Base-by-base conservation (phyloP, 2,329 filamentous ascomycete species). In the Botrytis elliptica region DNA sequence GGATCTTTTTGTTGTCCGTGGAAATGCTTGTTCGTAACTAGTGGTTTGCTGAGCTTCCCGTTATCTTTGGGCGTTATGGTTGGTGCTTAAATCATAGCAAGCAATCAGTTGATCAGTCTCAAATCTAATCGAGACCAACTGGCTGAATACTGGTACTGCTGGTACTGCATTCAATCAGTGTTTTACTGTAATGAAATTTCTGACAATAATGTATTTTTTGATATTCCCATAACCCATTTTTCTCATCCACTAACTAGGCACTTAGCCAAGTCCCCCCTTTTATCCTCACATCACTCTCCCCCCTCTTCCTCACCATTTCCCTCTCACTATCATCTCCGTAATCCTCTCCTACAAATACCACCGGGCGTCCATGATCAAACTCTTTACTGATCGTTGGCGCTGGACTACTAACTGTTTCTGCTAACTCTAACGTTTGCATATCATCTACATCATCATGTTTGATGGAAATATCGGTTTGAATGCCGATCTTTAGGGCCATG, bases 401-500 rank as follows among this genome's bases (percentile, higher is more conserved):
- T 12, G 65, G 46, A n/a, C 62, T 64, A 22, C 25, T 64, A n/a
- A 44, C 40, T 10, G 38, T 64, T 10, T 67, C 46, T 6, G 38
- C 33, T 33, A 67, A n/a, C 46, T 67, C 65, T 6, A 67, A 20
- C 3, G 46, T 52, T 25, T 67, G 29, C 22, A 40, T n/a, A 3
- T 67, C 33, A 16, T 36, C 46, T 9, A n/a, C 25, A 18, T 67
- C 46, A 16, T 67, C 65, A 12, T 55, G 65, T 22, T 67, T 67
- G 25, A 67, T 67, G 10, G 65, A 67, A 14, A 67, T 67, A 40
- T 67, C 65, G 22, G 65, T 67, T 29, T 67, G 65, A 9, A 67
- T 67, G 8, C 65, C 65, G 2, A 67, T 67, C 52, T 67, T 46
- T 0, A 67, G 25, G 8, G 46, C 40, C 12, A 52, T 55, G 22